Base-by-base conservation (phyloP, 129 eudicot species). In the Centaurea solstitialis region DNA sequence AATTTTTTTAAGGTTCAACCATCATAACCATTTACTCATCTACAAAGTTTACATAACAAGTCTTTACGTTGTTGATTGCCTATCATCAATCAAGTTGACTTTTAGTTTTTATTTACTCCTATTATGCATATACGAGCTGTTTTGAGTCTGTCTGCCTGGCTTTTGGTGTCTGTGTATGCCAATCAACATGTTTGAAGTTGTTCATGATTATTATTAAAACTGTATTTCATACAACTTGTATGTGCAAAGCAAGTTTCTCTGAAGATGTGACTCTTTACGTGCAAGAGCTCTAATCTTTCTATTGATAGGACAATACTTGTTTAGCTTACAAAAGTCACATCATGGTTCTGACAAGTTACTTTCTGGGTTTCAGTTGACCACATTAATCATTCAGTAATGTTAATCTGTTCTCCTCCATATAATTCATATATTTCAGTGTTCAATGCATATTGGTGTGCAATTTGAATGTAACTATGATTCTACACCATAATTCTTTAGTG, bases 71-170 rank as follows among this genome's bases (percentile, higher is more conserved):
- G 21, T 68, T 80, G 73, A 24, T 37, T 72, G 73, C 33, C 1
- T 62, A n/a, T 39, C 21, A 43, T 24, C 15, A 75, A 53, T 40
- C 35, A 62, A 61, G 45, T 72, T 80, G 59, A 72, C 33, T 4
- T n/a, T 80, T 80, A 72, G 78, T 23, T 17, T 30, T 38, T 72
- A 61, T 41, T 6, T 22, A 9, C 65, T 57, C 70, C 35, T 70
- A 0, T 23, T n/a, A 21, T 47, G 39, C 41, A 5, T 70, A 53
- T 13, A 45, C 53, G 47, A 40, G 68, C 67, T 62, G 79, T 62
- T 41, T 62, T 50, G 62, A 50, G 20, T 50, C 21, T 50, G 21
- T 50, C 62, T 17, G 62, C 15, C n/a, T 50, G 62, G 20, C 62
- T 50, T 50, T 50, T 15, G 21, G 21, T 17, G 62, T 50, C 62